A percentile compares a stretch with the other conserved stretches of the same genome.
Conservation (phyloP, 208 protist species). For the Phytomonas sp. region DNA sequence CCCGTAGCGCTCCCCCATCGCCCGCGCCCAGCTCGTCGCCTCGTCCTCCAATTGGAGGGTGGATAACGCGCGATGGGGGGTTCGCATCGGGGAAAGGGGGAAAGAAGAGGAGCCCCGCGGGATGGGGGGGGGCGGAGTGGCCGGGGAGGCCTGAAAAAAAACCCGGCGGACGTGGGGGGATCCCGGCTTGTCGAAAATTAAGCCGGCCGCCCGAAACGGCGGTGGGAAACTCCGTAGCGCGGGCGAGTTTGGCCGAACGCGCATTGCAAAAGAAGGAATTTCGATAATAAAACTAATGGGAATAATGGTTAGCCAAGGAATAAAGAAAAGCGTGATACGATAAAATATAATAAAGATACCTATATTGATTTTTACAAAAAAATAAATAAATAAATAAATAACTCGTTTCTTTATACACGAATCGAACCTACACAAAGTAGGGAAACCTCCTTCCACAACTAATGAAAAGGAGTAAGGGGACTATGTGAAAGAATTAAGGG, state of each 20-base stretch:
- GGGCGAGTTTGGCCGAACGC: not conserved
- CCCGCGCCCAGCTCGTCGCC: slow-evolving; percentile 24
- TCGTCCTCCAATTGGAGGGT: slow-evolving; percentile 19
- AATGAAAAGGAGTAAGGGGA: not conserved
- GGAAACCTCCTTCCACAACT: not conserved
- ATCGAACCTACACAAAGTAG: not conserved
- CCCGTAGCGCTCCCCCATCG: slow-evolving; percentile 55
- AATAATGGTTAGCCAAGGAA: not conserved
- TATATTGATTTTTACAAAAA: not conserved
- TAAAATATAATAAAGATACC: too few species aligned
- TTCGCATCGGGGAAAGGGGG: not conserved
- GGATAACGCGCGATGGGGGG: slow-evolving; percentile 11
- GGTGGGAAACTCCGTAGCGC: not conserved
- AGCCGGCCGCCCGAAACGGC: not conserved
- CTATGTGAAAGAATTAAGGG: not conserved
- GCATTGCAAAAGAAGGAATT: not conserved
- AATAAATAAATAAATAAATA: not conserved
- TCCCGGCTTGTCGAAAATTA: not conserved
- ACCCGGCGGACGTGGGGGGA: not conserved
- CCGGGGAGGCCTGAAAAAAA: not conserved
- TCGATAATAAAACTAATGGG: not conserved
- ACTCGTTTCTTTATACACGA: not conserved
- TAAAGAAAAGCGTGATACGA: too few species aligned
- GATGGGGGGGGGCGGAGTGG: not conserved
- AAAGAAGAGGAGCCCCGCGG: not conserved